Base-by-base conservation (phyloP, 176 grass and related monocot genomes). In the Eleusine indica region DNA sequence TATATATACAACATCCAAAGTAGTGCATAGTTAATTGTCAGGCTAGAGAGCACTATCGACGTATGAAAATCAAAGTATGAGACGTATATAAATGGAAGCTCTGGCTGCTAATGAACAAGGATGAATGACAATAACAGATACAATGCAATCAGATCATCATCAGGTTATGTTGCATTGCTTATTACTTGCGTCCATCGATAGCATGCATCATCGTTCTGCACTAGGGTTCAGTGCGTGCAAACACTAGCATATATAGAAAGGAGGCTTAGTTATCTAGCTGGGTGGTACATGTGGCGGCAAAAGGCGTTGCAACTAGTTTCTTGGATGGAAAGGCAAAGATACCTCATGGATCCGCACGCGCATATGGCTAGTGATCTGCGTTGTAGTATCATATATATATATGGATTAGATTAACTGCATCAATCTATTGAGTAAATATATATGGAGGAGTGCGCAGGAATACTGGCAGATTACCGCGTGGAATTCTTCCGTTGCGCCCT, bases 241-340 rank as follows among this genome's bases (percentile, higher is more conserved):
- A 69, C 37, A 44, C 15, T 18, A 61, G 9, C 3, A 48, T 21
- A 7, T 76, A 69, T 66, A 79, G 5, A 78, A 66, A 14, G 16
- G 8, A 37, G 4, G 70, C 25, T 73, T 25, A 74, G 19, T 68
- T 52, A 52, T 60, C 47, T 52, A 52, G 49, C 47, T 60, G 48
- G 22, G 48, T 84, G 75, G 75, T 71, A 74, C 81, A 74, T 74
- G 86, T 67, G 74, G 86, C 86, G 12, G 13, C 38, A 60, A 60
- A 80, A 74, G 75, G 68, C 38, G 4, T 28, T 22, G 37, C 74
- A 40, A 73, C 70, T 72, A 37, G 44, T 88, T 83, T 71, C 15
- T 43, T 77, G 46, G 0, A 72, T 37, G 54, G 17, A 64, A 83
- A 83, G 46, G 67, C 37, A 19, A 38, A 66, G 80, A 88, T 72